A percentile compares a stretch with the other conserved stretches of the same genome.
Evolutionary conservation across 768 basidiomycete species (phyloP).

Genomic region (Lanmaoa pseudosensibilis): DNA sequence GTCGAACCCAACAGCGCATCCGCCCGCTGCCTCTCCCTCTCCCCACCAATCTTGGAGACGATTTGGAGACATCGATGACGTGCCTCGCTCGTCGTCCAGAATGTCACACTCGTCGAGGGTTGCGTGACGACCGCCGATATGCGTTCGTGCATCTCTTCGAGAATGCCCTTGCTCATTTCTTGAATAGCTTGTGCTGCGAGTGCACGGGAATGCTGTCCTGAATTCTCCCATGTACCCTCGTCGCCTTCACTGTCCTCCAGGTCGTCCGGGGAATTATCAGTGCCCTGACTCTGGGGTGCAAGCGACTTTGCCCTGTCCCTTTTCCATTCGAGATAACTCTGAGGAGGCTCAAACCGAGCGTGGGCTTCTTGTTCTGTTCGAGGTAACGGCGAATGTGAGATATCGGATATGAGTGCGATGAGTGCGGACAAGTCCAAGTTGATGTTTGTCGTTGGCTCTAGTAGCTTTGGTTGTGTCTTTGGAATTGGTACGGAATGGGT

Average conservation of each 20-base stretch:
- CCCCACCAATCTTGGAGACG: conserved; percentile 77
- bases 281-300: conserved; percentile 1
- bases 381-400: conserved; percentile 73
- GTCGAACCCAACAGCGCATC: conserved; percentile 53
- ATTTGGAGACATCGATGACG: conserved; percentile 72
- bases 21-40: conserved; percentile 61
- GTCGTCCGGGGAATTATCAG: conserved; percentile 4
- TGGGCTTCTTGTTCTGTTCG: conserved; percentile 54
- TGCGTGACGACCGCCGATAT: conserved; percentile 22
- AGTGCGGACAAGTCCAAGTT: conserved; percentile 85
- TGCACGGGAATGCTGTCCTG: conserved; percentile 63
- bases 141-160: conserved; percentile 62
- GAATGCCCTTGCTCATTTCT: conserved; percentile 64
- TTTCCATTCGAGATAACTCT: conserved; percentile 63
- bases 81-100: conserved; percentile 84
- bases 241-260: background rate
- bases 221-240: conserved; percentile 27
- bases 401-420: conserved; percentile 81
- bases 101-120: conserved; percentile 41
- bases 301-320: conserved; percentile 23
- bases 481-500: conserved; percentile 1
- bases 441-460: conserved; percentile 57
- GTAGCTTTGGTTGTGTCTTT: conserved; percentile 6
- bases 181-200: conserved; percentile 70
- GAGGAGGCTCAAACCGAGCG: conserved; percentile 60